Percentiles rank a stretch among this genome's conserved stretches.
phyloP scores from a whole-genome alignment of 116 monocot genomes.

The Papilionanthe hybrid region DNA sequence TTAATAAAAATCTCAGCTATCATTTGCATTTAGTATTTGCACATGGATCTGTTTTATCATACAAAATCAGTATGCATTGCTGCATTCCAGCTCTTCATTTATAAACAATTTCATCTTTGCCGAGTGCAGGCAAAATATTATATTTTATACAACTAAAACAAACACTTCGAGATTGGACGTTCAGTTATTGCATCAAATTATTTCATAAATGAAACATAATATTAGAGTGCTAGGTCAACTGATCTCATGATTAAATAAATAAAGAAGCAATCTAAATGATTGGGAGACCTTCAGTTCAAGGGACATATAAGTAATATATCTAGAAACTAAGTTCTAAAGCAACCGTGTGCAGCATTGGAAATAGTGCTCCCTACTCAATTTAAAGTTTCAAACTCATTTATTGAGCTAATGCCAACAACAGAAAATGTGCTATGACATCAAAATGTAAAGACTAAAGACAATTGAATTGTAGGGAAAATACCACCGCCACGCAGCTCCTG shows the following conservation, averaged over 20 bases:
- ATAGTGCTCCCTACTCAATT: background rate
- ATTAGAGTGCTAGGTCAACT: background rate
- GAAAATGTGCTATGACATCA: background rate
- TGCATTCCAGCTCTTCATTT: too few species aligned
- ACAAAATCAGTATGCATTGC: too few species aligned
- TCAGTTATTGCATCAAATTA: background rate
- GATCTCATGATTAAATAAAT: background rate
- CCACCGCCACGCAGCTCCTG: slow-evolving; percentile 29
- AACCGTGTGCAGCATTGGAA: background rate
- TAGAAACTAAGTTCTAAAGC: background rate
- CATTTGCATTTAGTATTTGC: too few species aligned
- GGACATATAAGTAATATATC: background rate
- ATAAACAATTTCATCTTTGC: too few species aligned
- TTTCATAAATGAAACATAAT: background rate
- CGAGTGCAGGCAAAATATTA: background rate
- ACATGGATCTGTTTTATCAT: too few species aligned
- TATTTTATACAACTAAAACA: background rate
- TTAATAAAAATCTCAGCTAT: too few species aligned
- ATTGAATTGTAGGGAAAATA: slow-evolving; percentile 10
- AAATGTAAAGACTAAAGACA: background rate
- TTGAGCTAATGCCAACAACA: background rate
- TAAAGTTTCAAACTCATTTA: background rate
- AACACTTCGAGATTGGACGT: background rate
- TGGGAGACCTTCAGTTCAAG: background rate
- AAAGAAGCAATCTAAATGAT: background rate